Percentiles rank a stretch among this genome's conserved stretches.
Evolutionary conservation across 805 yeast species (phyloP).

Genomic region (Citeromyces nyonsensis): DNA sequence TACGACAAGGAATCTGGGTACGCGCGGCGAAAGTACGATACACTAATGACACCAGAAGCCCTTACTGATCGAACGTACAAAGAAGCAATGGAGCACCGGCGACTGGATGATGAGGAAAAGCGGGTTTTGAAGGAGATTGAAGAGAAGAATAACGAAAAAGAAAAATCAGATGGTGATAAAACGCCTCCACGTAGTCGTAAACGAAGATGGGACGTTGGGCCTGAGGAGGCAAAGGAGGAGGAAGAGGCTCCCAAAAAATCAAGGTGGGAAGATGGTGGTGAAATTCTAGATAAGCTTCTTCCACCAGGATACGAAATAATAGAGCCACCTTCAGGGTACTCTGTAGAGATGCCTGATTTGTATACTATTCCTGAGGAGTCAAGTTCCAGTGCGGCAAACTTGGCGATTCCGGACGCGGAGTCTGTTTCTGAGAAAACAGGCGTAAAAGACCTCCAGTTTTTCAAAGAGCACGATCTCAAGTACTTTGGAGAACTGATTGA

Average conservation of each 20-base stretch:
- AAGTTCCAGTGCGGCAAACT: constrained; percentile 10
- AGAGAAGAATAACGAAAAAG: constrained; percentile 5
- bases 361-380: constrained; percentile 40
- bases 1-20: constrained; percentile 27
- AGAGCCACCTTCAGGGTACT: constrained; percentile 26
- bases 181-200: constrained; percentile 10
- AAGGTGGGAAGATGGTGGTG: constrained; percentile 25
- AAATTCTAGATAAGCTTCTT: constrained; percentile 27
- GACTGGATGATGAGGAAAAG: constrained; percentile 18
- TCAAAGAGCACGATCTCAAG: constrained; percentile 57
- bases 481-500: constrained; percentile 48
- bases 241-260: constrained; percentile 11
- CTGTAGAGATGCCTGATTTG: constrained; percentile 8
- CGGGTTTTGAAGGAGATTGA: constrained; percentile 8
- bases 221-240: constrained; percentile 7
- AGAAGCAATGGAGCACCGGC: constrained; percentile 23
- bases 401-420: constrained; percentile 15
- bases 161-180: constrained; percentile 3
- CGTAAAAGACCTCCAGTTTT: constrained; percentile 45
- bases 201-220: constrained; percentile 29
- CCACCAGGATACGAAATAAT: constrained; percentile 33
- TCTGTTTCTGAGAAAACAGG: constrained; percentile 47
- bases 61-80: constrained; percentile 16
- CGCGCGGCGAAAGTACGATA: constrained; percentile 19
- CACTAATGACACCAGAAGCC: constrained; percentile 5